Evolutionary conservation across 1,284 basidiomycete species (phyloP), one percentile per base, ranked within the genome.

Genomic region (Psilocybe mexicana): DNA sequence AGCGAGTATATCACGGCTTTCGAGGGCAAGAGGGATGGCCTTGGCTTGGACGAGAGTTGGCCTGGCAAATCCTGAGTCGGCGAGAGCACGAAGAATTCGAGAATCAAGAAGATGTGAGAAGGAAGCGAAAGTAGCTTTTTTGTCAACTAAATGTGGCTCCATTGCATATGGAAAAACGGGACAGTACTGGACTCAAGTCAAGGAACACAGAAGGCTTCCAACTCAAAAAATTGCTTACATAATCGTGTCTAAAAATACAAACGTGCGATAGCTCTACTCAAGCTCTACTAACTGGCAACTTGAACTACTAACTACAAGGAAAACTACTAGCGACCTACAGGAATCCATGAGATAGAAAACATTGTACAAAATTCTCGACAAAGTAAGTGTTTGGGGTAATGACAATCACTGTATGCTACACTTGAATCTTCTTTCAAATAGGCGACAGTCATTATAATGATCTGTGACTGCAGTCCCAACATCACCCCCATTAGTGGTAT

Each of bases 1-100:
- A 4, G 96, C 96, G 25, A 99, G 84, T 54, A 99, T 92, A 74
- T 99, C 97, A 51, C 88, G 86, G 62, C 91, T 88, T 72, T 96
- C 92, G 28, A 99, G 83, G 0, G 93, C 93, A 25, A 94, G 80
- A 4, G 94, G 93, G 52, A 96, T 92, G 0, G 87, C 86, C 71
- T 90, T 91, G 5, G 80, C 79, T 70, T 95, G 93, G 2, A 95
- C 87, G 23, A 89, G 80, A 0, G 93, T 95, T 0, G 93, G 93
- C 30, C 83, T 81, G n/a, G 89, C 84, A 69, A 92, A 94, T 30
- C 90, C 88, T 64, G 88, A 77, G 67, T 94, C 90, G 3, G 92
- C 90, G 11, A 95, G 82, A 7, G 92, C 87, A 18, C 88, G 84
- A 7, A 95, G 80, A 24, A 95, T 73, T 5, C 93, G 85, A 3